Evolutionary conservation across 176 grass and related monocot species (phyloP), one percentile per base, ranked within the genome.

Genomic region (Carex parvula): DNA sequence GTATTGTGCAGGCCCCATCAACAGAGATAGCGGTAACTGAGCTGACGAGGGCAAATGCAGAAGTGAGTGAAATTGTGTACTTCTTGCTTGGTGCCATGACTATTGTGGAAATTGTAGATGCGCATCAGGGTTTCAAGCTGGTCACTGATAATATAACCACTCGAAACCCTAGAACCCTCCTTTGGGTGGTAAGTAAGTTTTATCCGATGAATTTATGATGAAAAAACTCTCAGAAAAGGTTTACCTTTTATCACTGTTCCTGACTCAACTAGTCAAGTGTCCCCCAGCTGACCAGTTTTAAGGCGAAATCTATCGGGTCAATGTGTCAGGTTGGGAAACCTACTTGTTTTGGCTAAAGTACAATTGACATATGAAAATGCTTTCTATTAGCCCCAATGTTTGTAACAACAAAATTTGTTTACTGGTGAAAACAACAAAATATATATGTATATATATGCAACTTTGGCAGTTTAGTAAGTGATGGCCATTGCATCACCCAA

Each of bases 71-170:
- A 89, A 95, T 98, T 80, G 95, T 98, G 1, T 98, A 94, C 84
- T 98, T 98, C 89, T 91, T 98, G 87, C 89, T 98, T 86, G 95
- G 92, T 89, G 92, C 95, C 87, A 98, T 98, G 95, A 95, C 95
- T 26, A 92, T 95, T 86, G 95, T 98, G 79, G 95, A 98, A 83
- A 95, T 98, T 92, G 91, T 98, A 84, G 95, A 95, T 95, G 93
- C 95, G 69, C 95, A 98, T 87, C 92, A 94, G 90, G 92, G 95
- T 74, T 98, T 98, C 87, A 98, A 98, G 84, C 67, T 98, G 24
- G 88, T 98, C 79, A 98, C 95, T 76, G 92, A 98, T 84, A 98
- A 90, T 82, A 98, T 98, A 85, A 94, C 95, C 72, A 98, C 95
- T 81, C 86, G 95, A 85, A 98, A 89, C 59, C 88, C 88, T 71